Evolutionary conservation across 176 grass and related monocot genomes (phyloP), one percentile per base, ranked within the genome.

Genomic region (Musa schizocarpa): DNA sequence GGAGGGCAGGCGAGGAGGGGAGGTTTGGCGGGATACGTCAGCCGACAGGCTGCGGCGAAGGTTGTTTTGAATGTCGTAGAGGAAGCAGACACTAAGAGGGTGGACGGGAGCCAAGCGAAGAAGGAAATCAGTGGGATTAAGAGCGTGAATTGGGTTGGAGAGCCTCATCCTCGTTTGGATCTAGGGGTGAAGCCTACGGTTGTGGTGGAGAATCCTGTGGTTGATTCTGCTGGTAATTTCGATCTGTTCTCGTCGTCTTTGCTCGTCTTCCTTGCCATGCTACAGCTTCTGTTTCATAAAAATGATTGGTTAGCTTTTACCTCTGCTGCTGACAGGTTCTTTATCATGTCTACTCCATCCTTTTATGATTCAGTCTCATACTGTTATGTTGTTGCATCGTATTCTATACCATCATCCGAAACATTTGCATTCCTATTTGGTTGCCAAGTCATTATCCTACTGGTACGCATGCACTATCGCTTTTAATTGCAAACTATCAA

Each of bases 1-100:
- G 87, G 77, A 48, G 80, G 34, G 11, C 77, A 62, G 0, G 64
- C 74, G 2, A 92, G 81, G 88, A 99, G 92, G 68, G 63, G 79
- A 19, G 90, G 89, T 25, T 90, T 87, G 24, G 29, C 77, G 27
- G 81, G 59, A 14, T 66, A 83, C 78, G 75, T 72, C 0, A 74
- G 80, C 34, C 86, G 92, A 69, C 65, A 87, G 62, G 88, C 91
- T 0, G 83, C 52, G 0, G 90, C 88, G 0, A 99, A 92, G 83
- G 86, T 92, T 87, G 84, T 92, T 77, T n/a, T 99, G 65, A 91
- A 99, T 76, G 82, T 43, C 34, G 34, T 77, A 1, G 96, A 99
- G 81, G 96, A 94, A 66, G 83, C 81, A 64, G 90, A 92, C 67
- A 99, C 96, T 23, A 99, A 99, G 82, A 91, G 86, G 79, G 83